A percentile compares a stretch with the other conserved stretches of the same genome.
Evolutionary conservation across 2,329 filamentous ascomycete genomes (phyloP).

Genomic region (Diaporthe amygdali): DNA sequence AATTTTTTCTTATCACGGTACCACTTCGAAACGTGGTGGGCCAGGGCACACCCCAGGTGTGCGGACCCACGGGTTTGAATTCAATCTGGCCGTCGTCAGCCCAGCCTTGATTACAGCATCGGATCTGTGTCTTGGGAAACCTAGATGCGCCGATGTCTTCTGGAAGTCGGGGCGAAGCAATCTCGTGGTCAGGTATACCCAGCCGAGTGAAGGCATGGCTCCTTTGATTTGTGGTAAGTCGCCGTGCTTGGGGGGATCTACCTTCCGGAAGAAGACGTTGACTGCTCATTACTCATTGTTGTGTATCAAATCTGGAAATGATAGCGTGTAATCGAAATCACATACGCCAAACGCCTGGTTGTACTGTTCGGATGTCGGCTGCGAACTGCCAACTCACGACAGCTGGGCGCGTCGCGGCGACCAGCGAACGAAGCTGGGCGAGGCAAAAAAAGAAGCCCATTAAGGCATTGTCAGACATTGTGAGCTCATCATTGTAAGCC

Average conservation of each 20-base stretch:
- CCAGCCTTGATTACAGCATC: background rate
- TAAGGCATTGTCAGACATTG: background rate
- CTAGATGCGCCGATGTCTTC: background rate
- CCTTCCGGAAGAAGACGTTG: background rate
- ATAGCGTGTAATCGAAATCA: no score
- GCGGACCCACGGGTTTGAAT: background rate
- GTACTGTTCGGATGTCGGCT: background rate
- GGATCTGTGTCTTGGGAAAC: background rate
- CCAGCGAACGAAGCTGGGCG: background rate
- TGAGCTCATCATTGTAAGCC: background rate
- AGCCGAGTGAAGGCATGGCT: background rate
- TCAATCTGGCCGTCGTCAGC: background rate
- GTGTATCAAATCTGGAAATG: background rate
- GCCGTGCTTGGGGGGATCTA: background rate
- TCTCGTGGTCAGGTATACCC: background rate
- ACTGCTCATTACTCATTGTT: background rate
- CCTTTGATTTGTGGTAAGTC: background rate
- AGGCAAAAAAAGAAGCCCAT: background rate
- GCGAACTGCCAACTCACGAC: background rate
- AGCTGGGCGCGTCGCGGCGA: background rate
- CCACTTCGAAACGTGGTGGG: background rate
- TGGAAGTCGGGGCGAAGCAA: background rate
- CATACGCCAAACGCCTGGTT: background rate
- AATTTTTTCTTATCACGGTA: background rate
- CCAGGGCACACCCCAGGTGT: background rate